Base-by-base conservation (phyloP, 2,329 filamentous ascomycete genomes). In the Myriosclerotinia scirpicola region DNA sequence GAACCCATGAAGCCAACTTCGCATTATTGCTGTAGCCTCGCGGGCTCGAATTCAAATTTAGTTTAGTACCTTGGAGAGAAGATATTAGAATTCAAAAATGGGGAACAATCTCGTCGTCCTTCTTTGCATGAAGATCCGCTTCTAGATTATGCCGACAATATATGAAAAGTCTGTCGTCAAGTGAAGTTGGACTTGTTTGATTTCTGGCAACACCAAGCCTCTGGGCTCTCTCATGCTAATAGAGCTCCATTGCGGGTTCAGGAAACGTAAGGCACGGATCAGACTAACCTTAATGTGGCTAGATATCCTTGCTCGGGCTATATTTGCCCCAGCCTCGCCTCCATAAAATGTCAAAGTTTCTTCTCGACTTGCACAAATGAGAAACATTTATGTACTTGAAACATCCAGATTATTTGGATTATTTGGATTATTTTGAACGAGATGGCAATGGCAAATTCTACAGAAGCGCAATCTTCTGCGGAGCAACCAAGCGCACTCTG, bases 1-100 rank as follows among this genome's bases (percentile, higher is more conserved):
- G 71, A 85, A 76, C 66, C 81, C 77, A 73, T 81, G 81, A 71
- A 81, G 73, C 78, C 83, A 83, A 73, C 80, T 79, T 80, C 81
- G 85, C 86, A 88, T 88, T 63, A 68, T 81, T 74, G 67, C 68
- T 63, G 60, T 68, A 73, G 72, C 72, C 75, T 75, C 70, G 72
- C 64, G 44, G 65, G 65, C 65, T 54, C 38, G 17, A 8, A 38
- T 26, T 64, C 59, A 52, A 34, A 15, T 36, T 34, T 61, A 26
- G 15, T 30, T 59, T 52, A 48, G 22, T 59, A 58, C 53, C 50
- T 34, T 56, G 12, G 5, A 15, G 30, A 12, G 22, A 56, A 38
- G 61, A 52, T 15, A 3, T 46, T 12, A 61, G 22, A 5, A 11
- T 66, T 65, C 67, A 67, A 48, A 53, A 62, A 60, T 34, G 48